Conservation (phyloP, 495 filamentous ascomycete species). For the Annulohypoxylon stygium region DNA sequence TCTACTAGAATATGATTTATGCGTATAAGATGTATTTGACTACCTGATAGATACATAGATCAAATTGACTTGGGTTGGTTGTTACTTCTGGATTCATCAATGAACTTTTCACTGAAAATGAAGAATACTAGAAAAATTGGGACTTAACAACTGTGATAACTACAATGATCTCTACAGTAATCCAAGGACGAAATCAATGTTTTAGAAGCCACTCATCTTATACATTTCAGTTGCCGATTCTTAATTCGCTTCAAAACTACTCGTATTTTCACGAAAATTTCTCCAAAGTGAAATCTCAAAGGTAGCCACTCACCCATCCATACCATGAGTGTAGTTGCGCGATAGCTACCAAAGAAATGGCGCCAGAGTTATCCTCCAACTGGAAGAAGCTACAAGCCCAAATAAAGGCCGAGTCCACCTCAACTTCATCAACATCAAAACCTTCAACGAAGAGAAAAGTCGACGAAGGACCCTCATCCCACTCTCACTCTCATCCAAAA, state of each 20-base stretch:
- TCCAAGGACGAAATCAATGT: not conserved
- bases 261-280: not conserved
- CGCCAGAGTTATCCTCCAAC: conserved; percentile 68
- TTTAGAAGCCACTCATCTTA: not conserved
- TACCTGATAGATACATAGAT: not conserved
- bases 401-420: conserved; percentile 66
- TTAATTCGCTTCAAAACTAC: not conserved
- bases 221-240: not conserved
- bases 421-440: conserved; percentile 46
- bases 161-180: not conserved
- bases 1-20: not conserved
- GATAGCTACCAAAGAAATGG: conserved; percentile 45
- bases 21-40: not conserved
- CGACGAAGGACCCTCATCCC: conserved; percentile 29
- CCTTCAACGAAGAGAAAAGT: conserved; percentile 48
- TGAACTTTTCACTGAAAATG: not conserved
- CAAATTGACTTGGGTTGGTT: not conserved
- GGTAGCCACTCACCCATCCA: conserved; percentile 4
- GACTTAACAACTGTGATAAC: not conserved
- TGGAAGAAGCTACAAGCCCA: conserved; percentile 81
- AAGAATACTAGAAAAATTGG: conserved; percentile 13
- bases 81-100: not conserved
- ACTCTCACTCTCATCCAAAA: conserved; percentile 44
- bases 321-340: conserved; percentile 1
- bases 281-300: not conserved